phyloP scores from a whole-genome alignment of 257 asterid genomes.

The Marsdenia floribunda region DNA sequence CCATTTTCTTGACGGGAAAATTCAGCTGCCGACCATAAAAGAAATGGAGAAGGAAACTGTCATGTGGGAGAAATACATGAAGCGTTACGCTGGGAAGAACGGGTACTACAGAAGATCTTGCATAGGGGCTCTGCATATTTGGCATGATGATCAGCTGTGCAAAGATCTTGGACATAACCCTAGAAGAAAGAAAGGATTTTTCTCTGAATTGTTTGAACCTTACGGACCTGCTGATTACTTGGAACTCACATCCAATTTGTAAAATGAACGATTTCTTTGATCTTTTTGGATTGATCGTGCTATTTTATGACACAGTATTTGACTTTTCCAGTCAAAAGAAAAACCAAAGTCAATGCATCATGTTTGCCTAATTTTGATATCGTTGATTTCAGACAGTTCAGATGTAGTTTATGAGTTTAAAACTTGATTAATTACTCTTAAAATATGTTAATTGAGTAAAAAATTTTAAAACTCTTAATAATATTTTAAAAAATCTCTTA shows the following conservation, averaged over 20 bases:
- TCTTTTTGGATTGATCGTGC: too few relatives aligned
- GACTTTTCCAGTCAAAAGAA: neutral
- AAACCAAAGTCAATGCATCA: too few relatives aligned
- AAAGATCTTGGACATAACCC: slow-evolving; percentile 53
- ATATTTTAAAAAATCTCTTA: too few relatives aligned
- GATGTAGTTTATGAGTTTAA: too few relatives aligned
- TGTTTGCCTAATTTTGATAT: too few relatives aligned
- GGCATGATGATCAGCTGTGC: slow-evolving; percentile 65
- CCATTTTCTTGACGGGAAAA: slow-evolving; percentile 21
- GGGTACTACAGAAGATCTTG: slow-evolving; percentile 27
- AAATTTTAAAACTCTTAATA: too few relatives aligned
- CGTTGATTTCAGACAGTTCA: too few relatives aligned
- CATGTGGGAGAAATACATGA: slow-evolving; percentile 29
- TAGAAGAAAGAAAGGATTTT: slow-evolving; percentile 48
- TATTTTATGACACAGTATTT: too few relatives aligned
- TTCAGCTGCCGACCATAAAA: slow-evolving; percentile 26
- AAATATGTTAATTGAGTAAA: too few relatives aligned
- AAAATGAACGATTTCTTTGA: neutral
- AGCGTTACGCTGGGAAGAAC: slow-evolving; percentile 17
- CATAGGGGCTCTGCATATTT: slow-evolving; percentile 37
- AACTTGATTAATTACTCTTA: too few relatives aligned
- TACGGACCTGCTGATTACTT: slow-evolving; percentile 42
- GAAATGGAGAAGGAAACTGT: slow-evolving; percentile 29
- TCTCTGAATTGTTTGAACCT: slow-evolving; percentile 43
- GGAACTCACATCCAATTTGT: neutral